Evolutionary conservation across 169 alveolate species (phyloP).

Genomic region (Plasmodium coatneyi): DNA sequence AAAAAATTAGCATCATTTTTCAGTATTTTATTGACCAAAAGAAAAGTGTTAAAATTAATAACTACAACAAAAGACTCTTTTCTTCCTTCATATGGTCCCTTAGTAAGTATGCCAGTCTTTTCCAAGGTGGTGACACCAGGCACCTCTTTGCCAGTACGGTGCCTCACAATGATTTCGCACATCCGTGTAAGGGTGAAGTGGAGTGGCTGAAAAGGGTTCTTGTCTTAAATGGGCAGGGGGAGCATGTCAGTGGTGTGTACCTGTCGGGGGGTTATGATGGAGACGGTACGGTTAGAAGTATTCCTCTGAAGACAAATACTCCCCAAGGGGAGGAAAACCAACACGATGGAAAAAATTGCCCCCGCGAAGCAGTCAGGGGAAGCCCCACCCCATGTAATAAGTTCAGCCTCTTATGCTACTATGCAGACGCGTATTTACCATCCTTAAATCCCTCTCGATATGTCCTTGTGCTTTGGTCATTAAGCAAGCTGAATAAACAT

Average conservation of each 20-base stretch:
- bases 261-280: neutral
- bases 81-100: conserved; percentile 74
- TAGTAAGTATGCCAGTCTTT: conserved; percentile 36
- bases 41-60: conserved; percentile 12
- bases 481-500: conserved; percentile 60
- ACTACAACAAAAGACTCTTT: conserved; percentile 56
- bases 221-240: neutral
- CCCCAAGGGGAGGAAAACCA: neutral
- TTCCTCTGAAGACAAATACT: neutral
- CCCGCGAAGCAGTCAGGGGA: neutral
- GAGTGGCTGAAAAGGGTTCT: neutral
- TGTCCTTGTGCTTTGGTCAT: conserved; percentile 69
- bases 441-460: conserved; percentile 41
- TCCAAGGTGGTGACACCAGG: neutral
- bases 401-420: conserved; percentile 23
- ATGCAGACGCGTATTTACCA: conserved; percentile 61
- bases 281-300: neutral
- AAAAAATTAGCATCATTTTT: conserved; percentile 36
- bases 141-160: neutral
- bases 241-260: neutral
- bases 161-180: neutral
- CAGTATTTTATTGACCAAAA: conserved; percentile 29
- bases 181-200: neutral
- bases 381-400: neutral
- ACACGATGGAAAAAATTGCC: neutral